Conservation (phyloP, 1,284 basidiomycete genomes). For the Moniliophthora roreri region DNA sequence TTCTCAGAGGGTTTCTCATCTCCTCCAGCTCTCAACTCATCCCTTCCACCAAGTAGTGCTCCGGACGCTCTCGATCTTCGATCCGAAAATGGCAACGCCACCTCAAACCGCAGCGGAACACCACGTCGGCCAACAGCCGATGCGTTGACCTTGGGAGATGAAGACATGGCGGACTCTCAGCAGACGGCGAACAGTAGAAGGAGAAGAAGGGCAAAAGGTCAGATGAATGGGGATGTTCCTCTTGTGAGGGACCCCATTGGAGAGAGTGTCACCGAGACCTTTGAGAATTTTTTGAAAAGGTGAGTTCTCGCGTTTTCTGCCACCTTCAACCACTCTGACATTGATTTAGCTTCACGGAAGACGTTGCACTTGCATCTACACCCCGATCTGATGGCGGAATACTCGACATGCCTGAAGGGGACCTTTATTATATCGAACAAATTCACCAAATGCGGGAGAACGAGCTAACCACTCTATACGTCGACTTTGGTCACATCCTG, state of each 20-base stretch:
- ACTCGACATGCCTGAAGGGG: conserved; percentile 56
- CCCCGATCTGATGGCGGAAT: conserved; percentile 68
- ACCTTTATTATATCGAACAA: conserved; percentile 86
- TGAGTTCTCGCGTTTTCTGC: conserved; percentile 39
- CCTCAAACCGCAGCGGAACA: conserved; percentile 24
- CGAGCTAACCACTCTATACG: conserved; percentile 92
- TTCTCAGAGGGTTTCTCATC: conserved; percentile 41
- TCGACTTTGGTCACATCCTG: conserved; percentile 92
- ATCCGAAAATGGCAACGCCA: conserved; percentile 34
- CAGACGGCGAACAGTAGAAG: conserved; percentile 37
- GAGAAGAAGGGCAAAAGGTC: conserved; percentile 47
- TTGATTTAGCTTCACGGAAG: conserved; percentile 81
- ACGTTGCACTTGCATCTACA: conserved; percentile 71
- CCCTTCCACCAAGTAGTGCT: conserved; percentile 70
- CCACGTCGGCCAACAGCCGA: conserved; percentile 51
- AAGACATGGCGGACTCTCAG: conserved; percentile 38
- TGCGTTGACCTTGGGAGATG: conserved; percentile 62
- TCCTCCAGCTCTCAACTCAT: conserved; percentile 30
- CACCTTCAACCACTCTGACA: conserved; percentile 15
- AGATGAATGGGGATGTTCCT: conserved; percentile 68
- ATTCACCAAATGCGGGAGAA: conserved; percentile 93
- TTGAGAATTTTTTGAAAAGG: conserved; percentile 90
- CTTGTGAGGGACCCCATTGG: conserved; percentile 91
- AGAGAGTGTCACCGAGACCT: conserved; percentile 89
- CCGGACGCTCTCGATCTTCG: conserved; percentile 50